Base-by-base conservation (phyloP, 2,329 filamentous ascomycete genomes). In the Diaporthe citrichinensis region DNA sequence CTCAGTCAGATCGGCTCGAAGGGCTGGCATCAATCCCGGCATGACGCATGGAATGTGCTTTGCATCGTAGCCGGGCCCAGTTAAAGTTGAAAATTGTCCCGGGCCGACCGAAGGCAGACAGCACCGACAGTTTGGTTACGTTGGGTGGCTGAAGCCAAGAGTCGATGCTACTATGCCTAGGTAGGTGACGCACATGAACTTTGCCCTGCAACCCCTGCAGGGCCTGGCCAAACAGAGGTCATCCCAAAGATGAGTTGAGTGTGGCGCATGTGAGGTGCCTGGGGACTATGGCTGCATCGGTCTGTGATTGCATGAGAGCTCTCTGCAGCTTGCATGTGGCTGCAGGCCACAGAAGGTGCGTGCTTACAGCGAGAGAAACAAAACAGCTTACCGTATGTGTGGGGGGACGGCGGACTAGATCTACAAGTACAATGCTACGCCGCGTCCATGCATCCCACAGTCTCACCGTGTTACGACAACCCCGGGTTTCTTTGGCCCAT, bases 381-480 rank as follows among this genome's bases (percentile, higher is more conserved):
- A 68, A 39, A 39, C 23, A 51, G 31, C 31, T 28, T 53, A 39
- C n/a, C 4, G 6, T 34, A 14, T 65, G 46, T 68, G 62, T 68
- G 62, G 62, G 65, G 65, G 65, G 46, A 53, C 46, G n/a, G 23
- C 2, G 65, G 49, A 46, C 23, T 39, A 69, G 65, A 39, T 67
- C 61, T 65, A 46, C 39, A 53, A 55, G 25, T 20, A 17, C 25
- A 68, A 10, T 68, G 65, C 65, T 55, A 69, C 65, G 34, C 65
- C 65, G 46, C 62, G 31, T 53, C 46, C 6, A 34, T 41, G 65
- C 49, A 69, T 53, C 31, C 46, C n/a, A 69, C 23, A 69, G 65
- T 69, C 65, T 69, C 65, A 69, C 65, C 25, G 65, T 69, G 65
- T 31, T 31, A 55, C 65, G 34, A 53, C 34, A 4, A 17, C 65